Base-by-base conservation (phyloP, 495 filamentous ascomycete species). In the Neurospora terricola region DNA sequence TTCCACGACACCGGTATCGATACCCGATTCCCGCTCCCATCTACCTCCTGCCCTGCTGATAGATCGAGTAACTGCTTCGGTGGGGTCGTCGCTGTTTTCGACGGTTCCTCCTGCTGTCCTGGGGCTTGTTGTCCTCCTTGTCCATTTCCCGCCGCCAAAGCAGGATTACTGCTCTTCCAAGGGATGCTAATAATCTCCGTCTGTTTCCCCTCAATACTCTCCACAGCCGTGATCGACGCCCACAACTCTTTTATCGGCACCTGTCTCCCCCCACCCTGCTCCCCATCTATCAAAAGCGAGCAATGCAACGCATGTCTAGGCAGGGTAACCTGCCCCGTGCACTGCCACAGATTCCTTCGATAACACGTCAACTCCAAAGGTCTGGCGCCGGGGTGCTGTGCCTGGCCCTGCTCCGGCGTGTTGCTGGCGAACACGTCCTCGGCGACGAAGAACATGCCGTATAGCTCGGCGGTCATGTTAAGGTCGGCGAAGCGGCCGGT, bases 361-460 rank as follows among this genome's bases (percentile, higher is more conserved):
- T 97, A 97, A 82, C 94, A 97, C 0, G 94, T 97, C 77, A 97
- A 80, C 83, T 97, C 94, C 23, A 91, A 88, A 1, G 93, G 91
- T 9, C 54, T 62, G 0, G 54, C 23, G 1, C 54, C 54, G 2
- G 54, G 27, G 27, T 62, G 48, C 21, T 54, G 48, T 54, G 48
- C 48, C 14, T 62, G 54, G 2, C 14, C 21, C 23, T 62, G 54
- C 7, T 14, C 54, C 6, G 54, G 54, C 54, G 54, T 62, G 72
- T 84, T 83, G 34, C 78, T 82, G 42, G 83, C 83, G 77, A 87
- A 88, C 8, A 88, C 87, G 71, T 87, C 86, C 76, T 97, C 94
- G 69, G 94, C 94, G 7, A 97, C 88, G 77, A 96, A 97, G 83
- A 97, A 97, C 93, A 96, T 97, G 83, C 94, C 94, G 78, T 96